Conservation (phyloP, 768 basidiomycete genomes). For the Trametes cingulata region DNA sequence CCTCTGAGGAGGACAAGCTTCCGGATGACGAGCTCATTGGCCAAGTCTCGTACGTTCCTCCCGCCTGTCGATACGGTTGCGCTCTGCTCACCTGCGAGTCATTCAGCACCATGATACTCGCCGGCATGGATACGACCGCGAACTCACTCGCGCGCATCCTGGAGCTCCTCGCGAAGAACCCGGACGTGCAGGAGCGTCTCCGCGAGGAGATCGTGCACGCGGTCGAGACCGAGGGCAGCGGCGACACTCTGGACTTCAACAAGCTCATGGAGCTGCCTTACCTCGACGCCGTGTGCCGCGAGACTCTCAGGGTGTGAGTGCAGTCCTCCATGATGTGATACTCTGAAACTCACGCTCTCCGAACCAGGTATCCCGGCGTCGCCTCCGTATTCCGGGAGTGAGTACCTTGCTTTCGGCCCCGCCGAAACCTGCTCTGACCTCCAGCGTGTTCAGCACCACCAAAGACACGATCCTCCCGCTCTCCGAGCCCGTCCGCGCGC, state of each 20-base stretch:
- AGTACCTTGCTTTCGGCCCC: not conserved
- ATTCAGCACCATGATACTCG: slow-evolving; percentile 26
- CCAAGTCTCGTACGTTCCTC: slow-evolving; percentile 27
- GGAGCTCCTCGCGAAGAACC: slow-evolving; percentile 28
- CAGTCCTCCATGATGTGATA: not conserved
- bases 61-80: not conserved
- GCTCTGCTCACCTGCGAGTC: not conserved
- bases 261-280: slow-evolving; percentile 29
- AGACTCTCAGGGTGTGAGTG: slow-evolving; percentile 29
- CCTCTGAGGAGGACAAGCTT: slow-evolving; percentile 25
- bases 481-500: slow-evolving; percentile 37
- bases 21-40: slow-evolving; percentile 29
- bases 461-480: slow-evolving; percentile 45
- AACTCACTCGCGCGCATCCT: slow-evolving; percentile 31
- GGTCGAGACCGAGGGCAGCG: slow-evolving; percentile 1
- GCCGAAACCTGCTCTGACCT: not conserved
- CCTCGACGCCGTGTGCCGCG: slow-evolving; percentile 32
- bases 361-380: slow-evolving; percentile 9
- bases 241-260: slow-evolving; percentile 29
- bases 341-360: not conserved
- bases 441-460: slow-evolving; percentile 30
- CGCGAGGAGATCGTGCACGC: slow-evolving; percentile 29
- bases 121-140: slow-evolving; percentile 33
- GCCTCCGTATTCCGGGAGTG: slow-evolving; percentile 12
- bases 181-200: slow-evolving; percentile 30